Evolutionary conservation across 73 alveolate genomes (phyloP).

Genomic region (Paramecium sexaurelia): DNA sequence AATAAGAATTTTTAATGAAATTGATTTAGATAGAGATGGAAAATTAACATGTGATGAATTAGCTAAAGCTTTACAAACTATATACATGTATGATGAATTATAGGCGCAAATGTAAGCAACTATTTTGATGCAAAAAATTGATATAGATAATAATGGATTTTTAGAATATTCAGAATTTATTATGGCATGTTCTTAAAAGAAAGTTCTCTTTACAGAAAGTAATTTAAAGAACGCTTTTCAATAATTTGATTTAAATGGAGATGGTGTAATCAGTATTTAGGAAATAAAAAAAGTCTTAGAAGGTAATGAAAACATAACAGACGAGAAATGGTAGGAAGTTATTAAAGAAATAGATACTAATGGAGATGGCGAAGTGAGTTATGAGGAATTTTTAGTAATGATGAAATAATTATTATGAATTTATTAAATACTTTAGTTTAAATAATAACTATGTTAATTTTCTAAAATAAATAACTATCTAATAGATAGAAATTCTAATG

Average conservation of each 20-base stretch:
- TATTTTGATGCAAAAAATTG: not conserved
- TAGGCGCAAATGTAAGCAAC: not conserved
- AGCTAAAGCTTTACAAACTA: not conserved
- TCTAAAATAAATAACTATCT: too few relatives aligned
- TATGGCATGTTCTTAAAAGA: slow-evolving; percentile 33
- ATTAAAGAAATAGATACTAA: not conserved
- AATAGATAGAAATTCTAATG: too few relatives aligned
- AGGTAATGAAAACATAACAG: not conserved
- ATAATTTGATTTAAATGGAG: slow-evolving; percentile 44
- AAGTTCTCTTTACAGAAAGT: not conserved
- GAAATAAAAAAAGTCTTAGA: slow-evolving; percentile 20
- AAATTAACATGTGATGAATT: slow-evolving; percentile 27
- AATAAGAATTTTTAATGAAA: slow-evolving; percentile 21
- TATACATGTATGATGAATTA: not conserved
- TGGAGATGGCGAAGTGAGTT: slow-evolving; percentile 46
- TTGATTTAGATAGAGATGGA: slow-evolving; percentile 21
- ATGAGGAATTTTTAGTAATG: slow-evolving; percentile 34
- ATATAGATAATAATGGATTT: slow-evolving; percentile 15
- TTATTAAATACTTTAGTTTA: slow-evolving; percentile 33
- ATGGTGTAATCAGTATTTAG: not conserved
- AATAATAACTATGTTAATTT: too few relatives aligned
- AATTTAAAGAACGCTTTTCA: slow-evolving; percentile 5
- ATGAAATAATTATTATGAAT: slow-evolving; percentile 36
- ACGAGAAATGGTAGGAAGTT: slow-evolving; percentile 17
- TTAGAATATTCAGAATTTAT: slow-evolving; percentile 37